Conservation (phyloP, 192 early-diverging fungal species). For the Coemansia sp. region DNA sequence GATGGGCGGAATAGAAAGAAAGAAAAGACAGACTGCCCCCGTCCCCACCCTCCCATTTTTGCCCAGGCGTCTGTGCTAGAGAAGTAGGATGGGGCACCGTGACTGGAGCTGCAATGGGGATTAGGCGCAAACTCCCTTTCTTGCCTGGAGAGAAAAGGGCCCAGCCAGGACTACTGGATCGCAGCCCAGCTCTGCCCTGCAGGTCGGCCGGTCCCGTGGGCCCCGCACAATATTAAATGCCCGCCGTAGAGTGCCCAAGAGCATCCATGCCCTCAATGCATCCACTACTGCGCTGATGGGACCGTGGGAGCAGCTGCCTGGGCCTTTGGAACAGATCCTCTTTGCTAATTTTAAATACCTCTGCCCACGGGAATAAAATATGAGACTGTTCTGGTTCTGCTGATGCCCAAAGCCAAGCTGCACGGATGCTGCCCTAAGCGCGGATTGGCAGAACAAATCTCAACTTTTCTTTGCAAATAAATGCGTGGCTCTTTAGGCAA, state of each 20-base stretch:
- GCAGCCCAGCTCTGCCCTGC: not conserved
- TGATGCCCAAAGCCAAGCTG: too few species aligned
- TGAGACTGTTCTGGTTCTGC: too few species aligned
- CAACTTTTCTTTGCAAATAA: not conserved
- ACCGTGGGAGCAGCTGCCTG: conserved; percentile 14
- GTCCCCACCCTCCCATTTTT: conserved; percentile 5
- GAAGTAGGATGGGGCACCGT: not conserved
- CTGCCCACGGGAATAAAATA: not conserved
- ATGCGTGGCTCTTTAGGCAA: not conserved
- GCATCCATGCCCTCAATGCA: not conserved
- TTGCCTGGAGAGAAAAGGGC: not conserved
- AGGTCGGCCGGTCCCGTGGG: conserved; percentile 5
- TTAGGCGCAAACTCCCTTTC: not conserved
- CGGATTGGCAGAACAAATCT: not conserved
- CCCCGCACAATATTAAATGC: conserved; percentile 11
- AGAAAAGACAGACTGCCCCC: conserved; percentile 2
- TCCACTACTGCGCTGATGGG: conserved; percentile 16
- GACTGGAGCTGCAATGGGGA: not conserved
- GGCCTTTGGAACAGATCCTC: not conserved
- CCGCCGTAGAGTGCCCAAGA: conserved; percentile 6
- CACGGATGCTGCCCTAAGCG: too few species aligned
- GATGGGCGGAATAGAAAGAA: not conserved
- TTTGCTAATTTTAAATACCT: not conserved
- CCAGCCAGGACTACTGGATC: too few species aligned
- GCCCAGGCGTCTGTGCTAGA: not conserved